Percentiles rank a stretch among this genome's conserved stretches.
Evolutionary conservation across 1,284 basidiomycete species (phyloP).

Genomic region (Rhodotorula glutinis): DNA sequence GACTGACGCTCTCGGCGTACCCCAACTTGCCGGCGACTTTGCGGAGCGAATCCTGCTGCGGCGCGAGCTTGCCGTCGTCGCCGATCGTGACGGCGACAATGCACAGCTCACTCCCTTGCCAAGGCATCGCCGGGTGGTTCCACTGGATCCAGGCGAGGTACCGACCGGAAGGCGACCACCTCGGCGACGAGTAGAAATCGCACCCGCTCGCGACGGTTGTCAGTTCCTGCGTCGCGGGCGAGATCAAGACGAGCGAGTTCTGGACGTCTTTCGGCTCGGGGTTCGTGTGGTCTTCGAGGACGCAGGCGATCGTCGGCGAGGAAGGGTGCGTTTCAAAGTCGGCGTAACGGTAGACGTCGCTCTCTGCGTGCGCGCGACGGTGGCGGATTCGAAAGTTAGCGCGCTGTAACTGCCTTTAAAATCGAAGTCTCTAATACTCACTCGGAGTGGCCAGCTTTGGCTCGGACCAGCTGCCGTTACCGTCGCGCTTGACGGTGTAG

Average conservation of each 20-base stretch:
- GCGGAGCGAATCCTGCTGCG: conserved; percentile 7
- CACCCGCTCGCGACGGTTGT: conserved; percentile 55
- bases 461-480: conserved; percentile 43
- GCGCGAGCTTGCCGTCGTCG: conserved; percentile 15
- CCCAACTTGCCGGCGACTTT: conserved; percentile 34
- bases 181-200: conserved; percentile 64
- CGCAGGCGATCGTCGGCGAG: conserved; percentile 53
- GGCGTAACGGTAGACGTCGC: conserved; percentile 59
- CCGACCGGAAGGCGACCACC: conserved; percentile 64
- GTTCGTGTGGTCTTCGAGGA: conserved; percentile 67
- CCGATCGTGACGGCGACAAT: conserved; percentile 47
- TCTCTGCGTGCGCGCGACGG: conserved; percentile 51
- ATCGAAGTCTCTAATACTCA: too few relatives aligned
- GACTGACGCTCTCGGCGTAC: conserved; percentile 42
- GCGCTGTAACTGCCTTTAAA: too few relatives aligned
- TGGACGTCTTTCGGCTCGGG: conserved; percentile 58
- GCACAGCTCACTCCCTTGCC: conserved; percentile 65
- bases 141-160: conserved; percentile 66
- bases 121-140: conserved; percentile 68
- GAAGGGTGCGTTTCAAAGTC: conserved; percentile 48
- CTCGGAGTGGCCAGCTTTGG: conserved; percentile 63
- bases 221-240: conserved; percentile 46
- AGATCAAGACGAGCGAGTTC: conserved; percentile 60
- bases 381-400: background rate
- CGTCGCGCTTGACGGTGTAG: conserved; percentile 53